phyloP scores from a whole-genome alignment of 441 rosid species.

The Adansonia grandidieri region DNA sequence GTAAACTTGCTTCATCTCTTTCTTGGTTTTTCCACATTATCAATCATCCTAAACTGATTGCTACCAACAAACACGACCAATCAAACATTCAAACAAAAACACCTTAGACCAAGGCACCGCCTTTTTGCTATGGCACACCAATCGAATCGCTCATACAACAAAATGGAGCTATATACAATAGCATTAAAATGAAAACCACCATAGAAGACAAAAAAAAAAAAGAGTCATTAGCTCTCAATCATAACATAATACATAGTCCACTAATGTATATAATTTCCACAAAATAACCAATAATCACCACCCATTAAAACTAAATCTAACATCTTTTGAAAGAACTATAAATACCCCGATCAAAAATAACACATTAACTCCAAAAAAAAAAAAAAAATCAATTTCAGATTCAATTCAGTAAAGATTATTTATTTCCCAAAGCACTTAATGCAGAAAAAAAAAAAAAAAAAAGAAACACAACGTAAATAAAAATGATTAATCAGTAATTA shows the following conservation, averaged over 20 bases:
- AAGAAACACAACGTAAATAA: not conserved
- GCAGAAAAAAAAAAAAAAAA: not conserved
- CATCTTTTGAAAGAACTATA: not conserved
- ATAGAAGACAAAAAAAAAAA: not conserved
- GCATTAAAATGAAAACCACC: conserved; percentile 1
- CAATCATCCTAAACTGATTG: conserved; percentile 1
- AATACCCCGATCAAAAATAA: conserved; percentile 11
- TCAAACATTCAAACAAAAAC: not conserved
- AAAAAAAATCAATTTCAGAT: not conserved
- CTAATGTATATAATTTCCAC: not conserved
- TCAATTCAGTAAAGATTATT: not conserved
- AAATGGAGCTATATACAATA: not conserved
- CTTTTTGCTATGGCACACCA: not conserved
- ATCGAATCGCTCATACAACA: conserved; percentile 12
- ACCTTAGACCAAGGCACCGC: not conserved
- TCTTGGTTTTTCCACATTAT: not conserved
- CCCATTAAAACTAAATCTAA: conserved; percentile 8
- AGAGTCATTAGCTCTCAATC: not conserved
- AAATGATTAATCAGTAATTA: not conserved
- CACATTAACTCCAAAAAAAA: not conserved
- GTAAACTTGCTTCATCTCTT: not conserved
- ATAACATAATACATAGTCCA: not conserved
- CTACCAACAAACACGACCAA: not conserved
- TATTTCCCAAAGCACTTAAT: not conserved
- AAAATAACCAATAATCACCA: not conserved